phyloP scores from a whole-genome alignment of 169 alveolate species.

The Theileria equi region DNA sequence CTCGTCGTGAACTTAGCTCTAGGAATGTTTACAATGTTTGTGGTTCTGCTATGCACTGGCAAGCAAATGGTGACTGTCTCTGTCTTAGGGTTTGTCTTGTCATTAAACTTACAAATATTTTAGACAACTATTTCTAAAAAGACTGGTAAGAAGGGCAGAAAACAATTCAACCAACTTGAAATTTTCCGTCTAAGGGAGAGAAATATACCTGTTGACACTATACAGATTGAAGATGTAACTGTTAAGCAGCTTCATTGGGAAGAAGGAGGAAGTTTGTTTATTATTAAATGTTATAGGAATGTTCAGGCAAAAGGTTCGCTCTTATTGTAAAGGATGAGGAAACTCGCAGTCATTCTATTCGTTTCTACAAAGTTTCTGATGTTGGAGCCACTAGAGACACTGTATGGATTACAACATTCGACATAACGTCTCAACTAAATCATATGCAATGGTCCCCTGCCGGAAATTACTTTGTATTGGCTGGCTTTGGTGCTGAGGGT shows the following conservation, averaged over 20 bases:
- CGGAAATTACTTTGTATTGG: slow-evolving; percentile 84
- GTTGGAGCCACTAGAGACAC: slow-evolving; percentile 77
- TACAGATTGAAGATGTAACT: slow-evolving; percentile 85
- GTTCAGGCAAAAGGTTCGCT: slow-evolving; percentile 81
- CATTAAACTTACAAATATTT: neutral
- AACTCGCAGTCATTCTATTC: slow-evolving; percentile 78
- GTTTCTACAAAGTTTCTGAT: slow-evolving; percentile 83
- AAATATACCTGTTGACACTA: slow-evolving; percentile 86
- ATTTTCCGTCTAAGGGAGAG: slow-evolving; percentile 85
- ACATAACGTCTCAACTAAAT: slow-evolving; percentile 75
- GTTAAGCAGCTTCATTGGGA: slow-evolving; percentile 87
- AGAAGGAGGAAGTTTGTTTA: slow-evolving; percentile 48
- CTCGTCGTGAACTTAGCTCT: slow-evolving; percentile 83
- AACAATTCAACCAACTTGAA: slow-evolving; percentile 81
- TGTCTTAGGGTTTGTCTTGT: slow-evolving; percentile 69
- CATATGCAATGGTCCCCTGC: slow-evolving; percentile 85
- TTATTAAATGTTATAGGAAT: neutral
- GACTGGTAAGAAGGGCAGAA: slow-evolving; percentile 84
- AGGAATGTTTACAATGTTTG: slow-evolving; percentile 84
- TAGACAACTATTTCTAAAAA: slow-evolving; percentile 80
- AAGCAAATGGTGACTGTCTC: slow-evolving; percentile 84
- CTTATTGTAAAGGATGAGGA: slow-evolving; percentile 83
- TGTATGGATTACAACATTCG: slow-evolving; percentile 72
- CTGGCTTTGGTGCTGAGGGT: slow-evolving; percentile 82
- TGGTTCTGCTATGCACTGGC: slow-evolving; percentile 87